Percentiles rank a stretch among this genome's conserved stretches.
Conservation (phyloP, 1,284 basidiomycete genomes). For the Ceratobasidium sp. region DNA sequence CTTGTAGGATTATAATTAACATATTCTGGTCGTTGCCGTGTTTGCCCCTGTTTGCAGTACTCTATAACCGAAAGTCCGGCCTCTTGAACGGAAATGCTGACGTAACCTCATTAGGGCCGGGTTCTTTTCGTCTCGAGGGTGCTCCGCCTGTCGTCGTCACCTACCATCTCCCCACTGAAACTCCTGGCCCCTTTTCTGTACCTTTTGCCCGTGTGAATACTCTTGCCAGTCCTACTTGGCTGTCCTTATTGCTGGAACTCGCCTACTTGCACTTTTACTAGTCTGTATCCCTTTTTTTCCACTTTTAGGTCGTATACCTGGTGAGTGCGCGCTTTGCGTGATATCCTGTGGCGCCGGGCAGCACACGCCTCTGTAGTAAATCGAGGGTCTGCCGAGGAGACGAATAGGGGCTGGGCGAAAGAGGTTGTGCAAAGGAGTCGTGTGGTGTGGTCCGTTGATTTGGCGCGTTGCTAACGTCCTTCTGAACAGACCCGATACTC, state of each 20-base stretch:
- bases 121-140: slow-evolving; percentile 34
- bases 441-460: not conserved
- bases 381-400: not conserved
- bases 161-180: slow-evolving; percentile 27
- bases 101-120: slow-evolving; percentile 37
- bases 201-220: slow-evolving; percentile 22
- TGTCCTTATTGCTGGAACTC: slow-evolving; percentile 17
- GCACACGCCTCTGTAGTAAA: too few relatives aligned
- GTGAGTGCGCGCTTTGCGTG: slow-evolving; percentile 1
- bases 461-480: not conserved
- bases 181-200: slow-evolving; percentile 9
- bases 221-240: slow-evolving; percentile 4
- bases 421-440: too few relatives aligned
- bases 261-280: not conserved
- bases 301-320: not conserved
- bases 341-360: not conserved
- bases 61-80: not conserved
- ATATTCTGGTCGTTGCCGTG: not conserved
- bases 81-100: not conserved
- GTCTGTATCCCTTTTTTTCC: not conserved
- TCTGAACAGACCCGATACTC: slow-evolving; percentile 22
- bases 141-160: not conserved
- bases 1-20: slow-evolving; percentile 42
- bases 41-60: not conserved
- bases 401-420: not conserved